Evolutionary conservation across 2,329 filamentous ascomycete genomes (phyloP), one percentile per base, ranked within the genome.

Genomic region (Tolypocladium nubicola): DNA sequence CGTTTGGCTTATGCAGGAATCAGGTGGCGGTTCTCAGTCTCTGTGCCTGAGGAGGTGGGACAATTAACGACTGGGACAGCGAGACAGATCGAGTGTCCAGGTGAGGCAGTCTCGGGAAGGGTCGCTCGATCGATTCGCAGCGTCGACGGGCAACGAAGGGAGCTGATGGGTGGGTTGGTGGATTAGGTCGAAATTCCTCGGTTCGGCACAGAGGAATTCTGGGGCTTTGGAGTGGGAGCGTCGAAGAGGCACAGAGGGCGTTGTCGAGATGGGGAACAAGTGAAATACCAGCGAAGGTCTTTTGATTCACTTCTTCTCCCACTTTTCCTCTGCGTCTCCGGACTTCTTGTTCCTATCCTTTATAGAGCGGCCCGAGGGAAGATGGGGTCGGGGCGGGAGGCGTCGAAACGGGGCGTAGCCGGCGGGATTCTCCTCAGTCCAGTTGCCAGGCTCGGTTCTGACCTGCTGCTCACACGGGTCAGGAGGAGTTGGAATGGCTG

Each of bases 401-500:
- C 63, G 63, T 63, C 61, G 64, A 64, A 61, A 57, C 56, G 39
- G 47, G 62, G 58, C 58, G 61, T 61, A 58, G 59, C 54, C 58
- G 65, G 61, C 62, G 60, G 61, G 60, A 67, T 70, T 71, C 68
- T 68, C 68, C 69, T 71, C 70, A 61, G 65, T 66, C 67, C 68
- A 69, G 56, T 60, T 58, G 59, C 60, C 63, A 61, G 58, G 69
- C 62, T 61, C 63, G 64, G 65, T 65, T 64, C 66, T 62, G 66
- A 69, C 70, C 71, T 70, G 66, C 65, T 66, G 64, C 64, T 50
- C 53, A 62, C 65, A 66, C 67, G 65, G 67, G 71, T 71, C 71
- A 73, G 75, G 77, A 79, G 75, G 73, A 75, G 73, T 70, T 70
- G 71, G 71, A 71, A 74, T 70, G 74, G 73, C 74, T 74, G 75